Evolutionary conservation across 176 grass and related monocot genomes (phyloP).

Genomic region (Tuctoria greenei): DNA sequence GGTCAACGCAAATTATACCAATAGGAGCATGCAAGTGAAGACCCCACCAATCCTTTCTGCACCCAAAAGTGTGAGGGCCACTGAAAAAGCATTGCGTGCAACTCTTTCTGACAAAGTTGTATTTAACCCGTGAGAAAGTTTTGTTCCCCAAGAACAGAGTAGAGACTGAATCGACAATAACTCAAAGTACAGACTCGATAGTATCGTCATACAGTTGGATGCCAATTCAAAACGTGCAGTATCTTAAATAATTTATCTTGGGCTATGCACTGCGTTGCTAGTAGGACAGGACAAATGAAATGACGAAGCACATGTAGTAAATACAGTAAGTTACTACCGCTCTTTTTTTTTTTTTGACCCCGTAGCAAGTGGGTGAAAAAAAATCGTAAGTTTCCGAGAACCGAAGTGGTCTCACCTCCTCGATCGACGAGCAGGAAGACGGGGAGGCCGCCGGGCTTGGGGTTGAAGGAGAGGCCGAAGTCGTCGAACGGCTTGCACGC

Average conservation of each 20-base stretch:
- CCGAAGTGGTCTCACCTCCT: constrained; percentile 40
- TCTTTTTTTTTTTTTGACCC: not conserved
- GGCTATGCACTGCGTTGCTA: not conserved
- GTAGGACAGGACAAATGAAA: no score
- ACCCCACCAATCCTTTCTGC: not conserved
- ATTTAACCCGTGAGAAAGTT: not conserved
- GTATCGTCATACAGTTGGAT: not conserved
- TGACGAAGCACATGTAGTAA: no score
- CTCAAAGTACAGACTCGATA: not conserved
- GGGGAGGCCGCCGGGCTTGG: constrained; percentile 59
- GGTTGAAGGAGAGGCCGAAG: constrained; percentile 63
- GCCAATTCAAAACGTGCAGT: not conserved
- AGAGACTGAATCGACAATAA: not conserved
- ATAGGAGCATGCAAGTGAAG: not conserved
- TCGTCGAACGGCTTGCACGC: constrained; percentile 60
- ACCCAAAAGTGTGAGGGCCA: not conserved
- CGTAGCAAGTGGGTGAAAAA: not conserved
- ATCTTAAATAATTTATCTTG: not conserved
- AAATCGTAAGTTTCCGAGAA: not conserved
- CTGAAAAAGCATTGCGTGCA: not conserved
- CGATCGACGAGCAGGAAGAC: constrained; percentile 80
- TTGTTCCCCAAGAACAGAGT: not conserved
- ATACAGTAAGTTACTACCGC: no score
- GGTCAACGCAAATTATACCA: not conserved
- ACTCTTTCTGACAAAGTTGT: not conserved